These are phyloP conservation scores for Mucor lusitanicus DNA, from an alignment of 371 early-diverging fungal species.

Conservation along the genomic window DNA sequence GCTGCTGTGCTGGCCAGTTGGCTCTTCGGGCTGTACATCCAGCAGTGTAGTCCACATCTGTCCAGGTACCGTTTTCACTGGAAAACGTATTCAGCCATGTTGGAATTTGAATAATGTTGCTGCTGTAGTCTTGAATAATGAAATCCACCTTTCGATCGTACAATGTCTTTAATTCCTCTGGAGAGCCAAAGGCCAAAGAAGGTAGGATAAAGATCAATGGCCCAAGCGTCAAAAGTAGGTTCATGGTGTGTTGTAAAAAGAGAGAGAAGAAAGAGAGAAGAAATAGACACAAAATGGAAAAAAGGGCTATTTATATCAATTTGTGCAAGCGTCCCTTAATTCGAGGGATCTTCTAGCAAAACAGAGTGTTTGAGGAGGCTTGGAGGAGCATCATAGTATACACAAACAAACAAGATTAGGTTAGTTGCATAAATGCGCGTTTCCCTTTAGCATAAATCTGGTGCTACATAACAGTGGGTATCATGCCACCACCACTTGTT, in stretches of 20 bases:
- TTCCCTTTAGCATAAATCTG: not conserved
- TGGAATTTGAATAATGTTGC: conserved; percentile 2
- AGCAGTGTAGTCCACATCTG: conserved; percentile 27
- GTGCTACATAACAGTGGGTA: not conserved
- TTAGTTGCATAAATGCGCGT: not conserved
- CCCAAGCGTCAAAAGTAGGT: not conserved
- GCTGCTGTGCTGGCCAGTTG: conserved; percentile 35
- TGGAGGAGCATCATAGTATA: not conserved
- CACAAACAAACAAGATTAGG: not conserved
- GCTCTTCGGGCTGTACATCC: conserved; percentile 31
- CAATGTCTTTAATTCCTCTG: conserved; percentile 13
- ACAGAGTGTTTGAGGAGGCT: not conserved
- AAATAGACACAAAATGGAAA: not conserved
- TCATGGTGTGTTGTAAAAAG: not conserved
- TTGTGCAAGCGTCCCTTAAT: not conserved
- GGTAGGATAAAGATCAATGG: not conserved
- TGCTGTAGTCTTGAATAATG: conserved; percentile 15
- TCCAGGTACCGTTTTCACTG: conserved; percentile 18
- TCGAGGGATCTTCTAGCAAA: not conserved
- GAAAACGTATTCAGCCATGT: conserved; percentile 13
- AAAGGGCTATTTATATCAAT: not conserved
- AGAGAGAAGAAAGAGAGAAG: not conserved
- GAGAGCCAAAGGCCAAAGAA: not conserved
- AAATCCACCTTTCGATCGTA: conserved; percentile 19
- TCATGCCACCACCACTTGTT: not conserved